These are phyloP conservation scores for Penicillium manginii DNA, from an alignment of 495 filamentous ascomycete species.

Conservation along the genomic window DNA sequence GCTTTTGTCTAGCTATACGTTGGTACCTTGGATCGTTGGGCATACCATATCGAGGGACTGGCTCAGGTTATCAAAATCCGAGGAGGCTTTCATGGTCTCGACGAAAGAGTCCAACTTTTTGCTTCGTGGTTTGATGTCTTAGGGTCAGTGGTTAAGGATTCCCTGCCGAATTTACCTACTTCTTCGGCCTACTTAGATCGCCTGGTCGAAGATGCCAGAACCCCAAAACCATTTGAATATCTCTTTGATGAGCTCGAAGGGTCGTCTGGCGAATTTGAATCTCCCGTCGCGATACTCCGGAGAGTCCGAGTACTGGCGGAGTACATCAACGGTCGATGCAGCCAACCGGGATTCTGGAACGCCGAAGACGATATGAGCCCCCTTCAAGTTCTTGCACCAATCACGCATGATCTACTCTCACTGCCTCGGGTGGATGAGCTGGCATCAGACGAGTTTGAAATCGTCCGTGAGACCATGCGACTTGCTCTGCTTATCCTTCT, in stretches of 20 bases:
- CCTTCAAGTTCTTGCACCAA: background rate
- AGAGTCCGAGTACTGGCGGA: background rate
- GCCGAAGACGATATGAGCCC: conserved; percentile 6
- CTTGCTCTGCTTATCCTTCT: conserved; percentile 8
- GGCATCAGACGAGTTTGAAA: background rate
- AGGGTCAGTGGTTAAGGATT: conserved; percentile 8
- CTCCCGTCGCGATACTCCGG: background rate
- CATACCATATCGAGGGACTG: conserved; percentile 23
- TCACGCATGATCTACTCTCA: conserved; percentile 1
- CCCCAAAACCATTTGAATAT: background rate
- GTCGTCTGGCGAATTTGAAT: background rate
- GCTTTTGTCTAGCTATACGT: conserved; percentile 19
- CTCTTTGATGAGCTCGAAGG: background rate
- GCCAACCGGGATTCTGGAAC: conserved; percentile 1
- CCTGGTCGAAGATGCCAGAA: background rate
- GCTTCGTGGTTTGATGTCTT: conserved; percentile 14
- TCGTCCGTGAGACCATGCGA: background rate
- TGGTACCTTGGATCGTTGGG: conserved; percentile 23
- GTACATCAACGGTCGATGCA: background rate
- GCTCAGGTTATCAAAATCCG: conserved; percentile 19
- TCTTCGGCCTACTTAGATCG: background rate
- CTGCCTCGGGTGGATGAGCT: background rate
- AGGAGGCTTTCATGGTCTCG: conserved; percentile 24
- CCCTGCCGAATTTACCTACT: conserved; percentile 1
- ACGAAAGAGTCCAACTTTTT: conserved; percentile 7